A percentile compares a stretch with the other conserved stretches of the same genome.
Evolutionary conservation across 352 stramenopile genomes (phyloP).

Genomic region (Saprolegnia parasitica): DNA sequence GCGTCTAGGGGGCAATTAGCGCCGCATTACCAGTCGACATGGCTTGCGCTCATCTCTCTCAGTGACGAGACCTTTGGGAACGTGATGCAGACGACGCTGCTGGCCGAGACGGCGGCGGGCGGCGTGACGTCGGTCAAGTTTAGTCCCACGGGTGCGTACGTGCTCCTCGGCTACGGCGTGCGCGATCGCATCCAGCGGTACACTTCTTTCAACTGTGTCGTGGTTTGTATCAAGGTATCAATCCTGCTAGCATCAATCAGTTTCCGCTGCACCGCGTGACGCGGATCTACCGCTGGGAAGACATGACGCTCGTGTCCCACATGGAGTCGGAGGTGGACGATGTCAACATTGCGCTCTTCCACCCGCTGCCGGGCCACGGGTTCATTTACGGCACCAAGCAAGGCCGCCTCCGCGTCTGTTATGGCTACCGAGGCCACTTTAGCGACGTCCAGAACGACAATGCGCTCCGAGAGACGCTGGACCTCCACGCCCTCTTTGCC

Average conservation of each 20-base stretch:
- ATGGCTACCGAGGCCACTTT: constrained; percentile 65
- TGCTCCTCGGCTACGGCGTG: constrained; percentile 80
- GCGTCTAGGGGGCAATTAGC: constrained; percentile 44
- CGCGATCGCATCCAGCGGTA: constrained; percentile 79
- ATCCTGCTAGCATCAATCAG: constrained; percentile 53
- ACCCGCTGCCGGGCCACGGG: constrained; percentile 92
- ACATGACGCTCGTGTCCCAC: constrained; percentile 83
- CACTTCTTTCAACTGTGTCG: no score
- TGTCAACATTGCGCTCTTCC: constrained; percentile 98
- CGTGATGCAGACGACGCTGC: constrained; percentile 77
- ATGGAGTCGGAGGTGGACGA: constrained; percentile 91
- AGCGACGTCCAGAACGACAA: constrained; percentile 80
- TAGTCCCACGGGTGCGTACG: constrained; percentile 79
- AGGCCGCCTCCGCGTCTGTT: constrained; percentile 89
- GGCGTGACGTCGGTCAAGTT: constrained; percentile 89
- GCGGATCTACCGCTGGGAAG: constrained; percentile 84
- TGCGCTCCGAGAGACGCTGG: constrained; percentile 51
- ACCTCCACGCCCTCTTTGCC: constrained; percentile 24
- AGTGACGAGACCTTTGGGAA: constrained; percentile 63
- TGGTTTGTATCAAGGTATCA: background rate
- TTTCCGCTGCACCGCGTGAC: constrained; percentile 82
- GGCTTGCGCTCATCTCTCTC: constrained; percentile 77
- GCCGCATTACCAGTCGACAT: constrained; percentile 80
- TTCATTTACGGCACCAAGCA: constrained; percentile 99
- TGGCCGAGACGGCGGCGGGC: constrained; percentile 70